Evolutionary conservation across 176 grass and related monocot species (phyloP), one percentile per base, ranked within the genome.

Genomic region (Lolium rigidum): DNA sequence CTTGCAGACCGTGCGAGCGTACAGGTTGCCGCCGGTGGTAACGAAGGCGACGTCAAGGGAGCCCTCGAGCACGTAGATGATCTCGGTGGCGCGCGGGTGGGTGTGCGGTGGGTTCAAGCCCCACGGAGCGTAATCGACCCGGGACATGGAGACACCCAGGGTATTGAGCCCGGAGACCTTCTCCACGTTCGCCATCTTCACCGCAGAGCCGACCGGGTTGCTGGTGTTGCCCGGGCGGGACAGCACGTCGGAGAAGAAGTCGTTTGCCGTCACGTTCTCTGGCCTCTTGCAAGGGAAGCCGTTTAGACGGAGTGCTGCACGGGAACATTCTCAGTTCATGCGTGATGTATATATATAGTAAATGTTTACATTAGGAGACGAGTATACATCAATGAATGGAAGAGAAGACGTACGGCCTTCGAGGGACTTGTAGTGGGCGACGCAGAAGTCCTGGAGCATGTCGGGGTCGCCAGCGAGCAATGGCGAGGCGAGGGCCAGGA

Each of bases 401-500:
- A 31, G 24, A 4, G 1, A 14, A 0, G 9, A 88, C 89, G 87
- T 87, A 97, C 95, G 89, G 85, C 89, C 89, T 4, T 84, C 0
- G 3, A 90, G 62, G 10, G 95, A 88, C 22, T 88, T 85, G 86
- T 92, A 91, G 66, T 97, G 92, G 16, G 95, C 90, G 60, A 97
- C 90, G 76, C 95, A 97, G 77, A 97, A 39, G 52, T 97, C 95
- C 71, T 97, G 95, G 48, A 97, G 88, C 92, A 94, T 92, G 78
- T 92, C 95, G 3, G 92, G 92, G 66, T 97, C 95, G 16, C 80
- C 84, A 9, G 90, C 87, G 48, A 89, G 65, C 0, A 60, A 83
- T 2, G 90, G 50, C 6, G 17, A 67, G 31, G 76, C 59, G 21
- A 92, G 28, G 6, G 70, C 73, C 18, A 89, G 46, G 52, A 86